Base-by-base conservation (phyloP, 2,329 filamentous ascomycete species). In the Colletotrichum sp. region DNA sequence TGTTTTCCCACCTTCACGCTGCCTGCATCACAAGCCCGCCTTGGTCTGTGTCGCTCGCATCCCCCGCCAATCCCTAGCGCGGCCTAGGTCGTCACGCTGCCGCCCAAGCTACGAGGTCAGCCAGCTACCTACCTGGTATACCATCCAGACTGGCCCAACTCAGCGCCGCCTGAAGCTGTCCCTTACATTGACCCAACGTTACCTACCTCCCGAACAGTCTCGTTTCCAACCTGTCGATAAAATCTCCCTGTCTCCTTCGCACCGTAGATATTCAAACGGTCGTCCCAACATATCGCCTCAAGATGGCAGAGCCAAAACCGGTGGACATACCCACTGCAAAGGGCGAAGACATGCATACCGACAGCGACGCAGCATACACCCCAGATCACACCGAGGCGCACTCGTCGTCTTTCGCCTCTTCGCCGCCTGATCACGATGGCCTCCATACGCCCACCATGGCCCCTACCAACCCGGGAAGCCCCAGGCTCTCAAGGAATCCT, bases 401-500 rank as follows among this genome's bases (percentile, higher is more conserved):
- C 26, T 84, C 87, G 26, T 87, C 87, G 60, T 48, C 43, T 21
- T 82, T 86, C 26, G 81, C 82, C 77, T 85, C 85, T 48, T 87
- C 89, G 9, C 83, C 87, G 39, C 81, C 85, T 65, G 87, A 90
- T 48, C 82, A 86, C 68, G 84, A 84, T 72, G 80, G 86, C 36
- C 82, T 83, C 59, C 89, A 90, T 74, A 90, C 91, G 9, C 89
- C 88, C 69, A 86, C 86, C n/a, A 80, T 90, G n/a, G 87, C 85
- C 48, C 87, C 87, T 34, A 85, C 83, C 64, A 84, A 84, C 16
- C 82, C 84, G 68, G 88, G 83, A 59, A 93, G 89, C 81, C 87
- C 92, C 66, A 81, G 88, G 78, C 86, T 96, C 64, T 98, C 96
- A 9, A 92, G 96, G 75, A 94, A 94, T 71, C 89, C 91, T 18